phyloP scores from a whole-genome alignment of 257 asterid species.

The Scutellaria baicalensis region DNA sequence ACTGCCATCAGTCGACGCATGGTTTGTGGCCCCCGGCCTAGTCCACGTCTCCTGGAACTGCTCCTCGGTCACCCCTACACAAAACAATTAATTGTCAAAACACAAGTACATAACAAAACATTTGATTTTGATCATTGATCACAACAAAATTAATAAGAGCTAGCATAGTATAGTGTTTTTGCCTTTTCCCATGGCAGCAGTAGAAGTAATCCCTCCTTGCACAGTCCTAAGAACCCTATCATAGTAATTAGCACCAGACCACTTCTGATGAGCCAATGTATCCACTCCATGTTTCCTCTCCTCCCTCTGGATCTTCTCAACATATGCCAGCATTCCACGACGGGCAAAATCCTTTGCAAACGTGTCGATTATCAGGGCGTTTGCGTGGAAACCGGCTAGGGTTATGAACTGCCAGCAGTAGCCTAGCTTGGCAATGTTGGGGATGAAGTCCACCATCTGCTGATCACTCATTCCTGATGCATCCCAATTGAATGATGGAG shows the following conservation, averaged over 20 bases:
- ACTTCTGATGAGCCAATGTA: constrained; percentile 96
- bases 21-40: constrained; percentile 52
- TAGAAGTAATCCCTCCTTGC: constrained; percentile 94
- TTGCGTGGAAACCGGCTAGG: constrained; percentile 85
- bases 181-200: constrained; percentile 99
- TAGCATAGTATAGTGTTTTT: too few relatives aligned
- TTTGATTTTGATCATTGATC: too few relatives aligned
- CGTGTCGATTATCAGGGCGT: constrained; percentile 75
- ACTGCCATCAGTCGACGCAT: constrained; percentile 49
- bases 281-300: constrained; percentile 87
- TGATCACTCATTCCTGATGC: constrained; percentile 88
- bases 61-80: constrained; percentile 87
- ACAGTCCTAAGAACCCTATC: constrained; percentile 88
- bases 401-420: constrained; percentile 98
- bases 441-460: constrained; percentile 87
- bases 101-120: not conserved
- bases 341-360: constrained; percentile 74
- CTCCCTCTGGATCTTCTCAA: constrained; percentile 91
- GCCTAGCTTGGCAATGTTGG: constrained; percentile 72
- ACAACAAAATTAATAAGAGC: too few relatives aligned
- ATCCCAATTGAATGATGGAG: constrained; percentile 98
- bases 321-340: constrained; percentile 89
- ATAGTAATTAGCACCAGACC: constrained; percentile 98
- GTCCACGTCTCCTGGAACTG: constrained; percentile 89
- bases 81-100: not conserved